phyloP scores from a whole-genome alignment of 495 filamentous ascomycete species.

The Jackrogersella minutella region DNA sequence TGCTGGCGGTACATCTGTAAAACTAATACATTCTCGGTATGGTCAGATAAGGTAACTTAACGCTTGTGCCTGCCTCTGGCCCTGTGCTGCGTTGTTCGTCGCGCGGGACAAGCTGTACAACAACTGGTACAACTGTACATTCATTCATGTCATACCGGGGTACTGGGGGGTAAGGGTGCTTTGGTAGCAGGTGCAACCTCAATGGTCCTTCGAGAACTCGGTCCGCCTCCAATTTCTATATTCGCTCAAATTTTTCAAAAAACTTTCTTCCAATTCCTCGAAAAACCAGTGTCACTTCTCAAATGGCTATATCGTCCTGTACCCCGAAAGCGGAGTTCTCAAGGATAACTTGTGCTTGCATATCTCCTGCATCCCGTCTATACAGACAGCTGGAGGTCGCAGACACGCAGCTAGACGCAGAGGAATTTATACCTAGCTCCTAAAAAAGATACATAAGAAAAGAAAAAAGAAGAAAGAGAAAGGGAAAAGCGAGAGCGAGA shows the following conservation, averaged over 20 bases:
- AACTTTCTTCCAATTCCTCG: constrained; percentile 26
- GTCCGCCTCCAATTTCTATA: constrained; percentile 50
- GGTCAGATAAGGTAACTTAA: constrained; percentile 15
- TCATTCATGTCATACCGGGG: neutral
- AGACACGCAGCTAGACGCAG: constrained; percentile 30
- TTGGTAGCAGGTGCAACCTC: constrained; percentile 32
- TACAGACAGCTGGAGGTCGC: constrained; percentile 22
- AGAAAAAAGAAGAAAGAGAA: neutral
- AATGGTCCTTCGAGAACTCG: constrained; percentile 29
- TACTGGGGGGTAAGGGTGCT: neutral
- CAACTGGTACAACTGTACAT: neutral
- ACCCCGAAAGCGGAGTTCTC: constrained; percentile 40
- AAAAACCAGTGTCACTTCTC: constrained; percentile 17
- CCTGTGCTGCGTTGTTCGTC: constrained; percentile 39
- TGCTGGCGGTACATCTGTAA: constrained; percentile 15
- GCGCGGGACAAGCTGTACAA: constrained; percentile 13
- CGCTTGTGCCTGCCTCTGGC: constrained; percentile 16
- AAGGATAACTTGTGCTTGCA: constrained; percentile 38
- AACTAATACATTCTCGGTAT: constrained; percentile 26
- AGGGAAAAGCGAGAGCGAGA: constrained; percentile 11
- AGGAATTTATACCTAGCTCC: constrained; percentile 23
- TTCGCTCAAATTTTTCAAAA: constrained; percentile 31
- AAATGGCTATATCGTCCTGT: constrained; percentile 37
- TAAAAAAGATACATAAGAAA: neutral
- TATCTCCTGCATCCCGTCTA: constrained; percentile 38